Percentiles rank a stretch among this genome's conserved stretches.
phyloP scores from a whole-genome alignment of 139 green algal species.

The Deuterostichococcus epilithicus region DNA sequence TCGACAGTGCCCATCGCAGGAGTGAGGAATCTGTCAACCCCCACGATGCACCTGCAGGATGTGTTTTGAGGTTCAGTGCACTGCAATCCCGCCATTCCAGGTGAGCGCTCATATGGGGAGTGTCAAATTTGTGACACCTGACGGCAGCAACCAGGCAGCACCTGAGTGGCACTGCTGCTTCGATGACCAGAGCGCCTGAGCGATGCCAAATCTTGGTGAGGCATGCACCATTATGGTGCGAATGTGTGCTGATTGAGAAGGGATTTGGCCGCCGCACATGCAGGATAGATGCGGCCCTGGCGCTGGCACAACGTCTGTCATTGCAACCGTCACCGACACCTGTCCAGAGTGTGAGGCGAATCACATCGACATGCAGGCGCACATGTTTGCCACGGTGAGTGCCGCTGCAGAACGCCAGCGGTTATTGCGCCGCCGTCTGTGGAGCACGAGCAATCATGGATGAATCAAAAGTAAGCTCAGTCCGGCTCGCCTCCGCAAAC shows the following conservation, averaged over 20 bases:
- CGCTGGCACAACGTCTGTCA: constrained; percentile 9
- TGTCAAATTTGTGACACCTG: background rate
- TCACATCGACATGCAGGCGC: constrained; percentile 46
- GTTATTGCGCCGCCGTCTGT: too few relatives aligned
- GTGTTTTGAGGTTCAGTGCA: constrained; percentile 33
- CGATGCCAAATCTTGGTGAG: too few relatives aligned
- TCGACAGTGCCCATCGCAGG: background rate
- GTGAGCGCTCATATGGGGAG: background rate
- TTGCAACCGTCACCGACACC: constrained; percentile 38
- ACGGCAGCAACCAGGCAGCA: background rate
- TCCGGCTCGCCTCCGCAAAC: background rate
- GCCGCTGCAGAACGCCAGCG: background rate
- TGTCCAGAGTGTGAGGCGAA: constrained; percentile 46
- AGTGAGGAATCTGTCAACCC: background rate
- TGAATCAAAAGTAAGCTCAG: too few relatives aligned
- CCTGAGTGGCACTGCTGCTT: background rate
- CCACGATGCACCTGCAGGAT: background rate
- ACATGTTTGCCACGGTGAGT: too few relatives aligned
- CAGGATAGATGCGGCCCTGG: constrained; percentile 15
- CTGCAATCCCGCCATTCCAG: constrained; percentile 2
- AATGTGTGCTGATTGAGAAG: too few relatives aligned
- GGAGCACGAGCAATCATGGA: too few relatives aligned
- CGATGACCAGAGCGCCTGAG: too few relatives aligned
- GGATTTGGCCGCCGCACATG: too few relatives aligned
- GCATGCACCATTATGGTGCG: too few relatives aligned